Conservation (phyloP, 441 rosid genomes). For the Populus hybrid region DNA sequence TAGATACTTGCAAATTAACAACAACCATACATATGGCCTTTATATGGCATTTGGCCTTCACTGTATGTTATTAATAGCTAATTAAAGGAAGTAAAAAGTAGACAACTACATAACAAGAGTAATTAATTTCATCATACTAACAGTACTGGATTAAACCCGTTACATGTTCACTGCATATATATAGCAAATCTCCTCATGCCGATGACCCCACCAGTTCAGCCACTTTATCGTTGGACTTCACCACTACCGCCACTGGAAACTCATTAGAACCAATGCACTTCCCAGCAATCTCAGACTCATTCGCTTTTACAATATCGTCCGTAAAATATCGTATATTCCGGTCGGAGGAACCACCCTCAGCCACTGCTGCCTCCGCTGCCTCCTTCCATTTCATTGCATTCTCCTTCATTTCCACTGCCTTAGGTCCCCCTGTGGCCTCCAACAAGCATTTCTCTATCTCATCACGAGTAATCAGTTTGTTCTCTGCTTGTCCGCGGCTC, state of each 20-base stretch:
- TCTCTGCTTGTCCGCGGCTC: constrained; percentile 61
- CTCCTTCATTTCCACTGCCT: constrained; percentile 50
- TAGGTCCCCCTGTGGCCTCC: constrained; percentile 48
- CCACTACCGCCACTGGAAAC: background rate
- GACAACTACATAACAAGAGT: background rate
- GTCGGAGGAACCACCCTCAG: constrained; percentile 69
- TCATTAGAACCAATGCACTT: background rate
- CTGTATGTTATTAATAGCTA: no score
- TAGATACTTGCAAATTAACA: no score
- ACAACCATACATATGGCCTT: no score
- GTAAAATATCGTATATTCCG: constrained; percentile 56
- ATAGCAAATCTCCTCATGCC: background rate
- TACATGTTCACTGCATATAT: no score
- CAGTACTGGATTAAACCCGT: background rate
- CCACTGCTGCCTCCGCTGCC: constrained; percentile 63
- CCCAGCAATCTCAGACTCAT: constrained; percentile 17
- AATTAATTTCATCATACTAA: background rate
- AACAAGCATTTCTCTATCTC: constrained; percentile 57
- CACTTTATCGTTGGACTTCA: background rate
- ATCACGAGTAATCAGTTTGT: constrained; percentile 50
- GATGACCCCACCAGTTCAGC: background rate
- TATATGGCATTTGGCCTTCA: no score
- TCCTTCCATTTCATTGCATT: constrained; percentile 67
- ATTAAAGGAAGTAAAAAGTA: background rate
- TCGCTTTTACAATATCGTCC: constrained; percentile 26